Base-by-base conservation (phyloP, 1,284 basidiomycete species). In the Pyrrhoderma lamaoense region DNA sequence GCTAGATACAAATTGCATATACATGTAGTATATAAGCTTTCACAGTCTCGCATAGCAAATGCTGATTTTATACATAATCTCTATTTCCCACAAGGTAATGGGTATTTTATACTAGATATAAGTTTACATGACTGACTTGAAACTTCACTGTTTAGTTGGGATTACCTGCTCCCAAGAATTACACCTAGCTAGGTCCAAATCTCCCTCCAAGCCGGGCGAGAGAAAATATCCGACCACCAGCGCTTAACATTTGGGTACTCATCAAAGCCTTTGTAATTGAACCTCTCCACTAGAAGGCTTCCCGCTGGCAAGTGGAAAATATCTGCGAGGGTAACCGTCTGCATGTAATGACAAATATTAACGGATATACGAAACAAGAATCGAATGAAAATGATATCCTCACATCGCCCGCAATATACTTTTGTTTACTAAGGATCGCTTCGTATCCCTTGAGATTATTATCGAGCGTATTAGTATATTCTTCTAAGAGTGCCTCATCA, bases 281-380 rank as follows among this genome's bases (percentile, higher is more conserved):
- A 47, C 31, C 49, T 37, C 3, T 59, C 52, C 14, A 47, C 51
- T 16, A 66, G 50, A 23, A 62, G 50, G 0, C 57, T 16, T 1
- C 70, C 77, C 51, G 71, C 71, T 0, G 79, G 70, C 18, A 81
- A 58, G 59, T 80, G 77, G 62, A 70, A 71, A 7, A 81, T 64
- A 60, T 81, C 79, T 5, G 71, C 75, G 3, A 80, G 60, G 2
- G 76, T 77, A 47, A 71, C 2, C 22, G 62, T 60, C 72, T 76
- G 40, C 4, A 49, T n/a, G 9, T 5, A 14, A 11, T 37, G 16
- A 3, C 21, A 31, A 35, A 9, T 27, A 42, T 44, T 37, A 11
- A 13, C 37, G 22, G 49, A 37, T 31, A 8, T 23, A n/a, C n/a
- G n/a, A n/a, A n/a, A n/a, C n/a, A n/a, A n/a, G n/a, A n/a, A n/a